phyloP scores from a whole-genome alignment of 768 basidiomycete genomes.

The Pleurotus eryngii region DNA sequence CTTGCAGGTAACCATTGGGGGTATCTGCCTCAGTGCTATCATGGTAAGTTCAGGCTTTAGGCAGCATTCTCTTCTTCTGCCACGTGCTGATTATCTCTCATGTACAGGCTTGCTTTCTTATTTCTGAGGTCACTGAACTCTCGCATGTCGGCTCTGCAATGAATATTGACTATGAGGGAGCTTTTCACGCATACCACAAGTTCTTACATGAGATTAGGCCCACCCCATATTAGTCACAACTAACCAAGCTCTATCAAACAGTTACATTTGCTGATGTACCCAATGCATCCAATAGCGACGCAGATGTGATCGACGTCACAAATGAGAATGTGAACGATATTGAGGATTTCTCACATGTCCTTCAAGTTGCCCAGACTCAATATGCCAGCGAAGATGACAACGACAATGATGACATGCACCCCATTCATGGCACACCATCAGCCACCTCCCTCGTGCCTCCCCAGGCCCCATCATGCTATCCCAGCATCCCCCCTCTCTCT shows the following conservation, averaged over 20 bases:
- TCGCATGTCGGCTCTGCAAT: not conserved
- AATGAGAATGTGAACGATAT: not conserved
- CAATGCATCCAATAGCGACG: not conserved
- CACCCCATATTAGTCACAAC: not conserved
- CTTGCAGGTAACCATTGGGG: not conserved
- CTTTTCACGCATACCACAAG: not conserved
- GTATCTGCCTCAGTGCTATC: not conserved
- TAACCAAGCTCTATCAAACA: not conserved
- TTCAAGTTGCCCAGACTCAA: too few relatives aligned
- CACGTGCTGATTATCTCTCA: not conserved
- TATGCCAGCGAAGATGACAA: too few relatives aligned
- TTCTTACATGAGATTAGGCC: not conserved
- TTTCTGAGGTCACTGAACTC: not conserved
- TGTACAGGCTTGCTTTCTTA: not conserved
- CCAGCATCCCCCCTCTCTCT: too few relatives aligned
- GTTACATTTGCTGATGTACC: not conserved
- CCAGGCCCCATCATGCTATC: too few relatives aligned
- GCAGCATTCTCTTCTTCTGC: not conserved
- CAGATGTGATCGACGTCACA: not conserved
- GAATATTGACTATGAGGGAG: not conserved
- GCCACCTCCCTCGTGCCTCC: too few relatives aligned
- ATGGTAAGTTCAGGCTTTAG: not conserved
- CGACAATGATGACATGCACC: too few relatives aligned
- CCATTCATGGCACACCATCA: too few relatives aligned
- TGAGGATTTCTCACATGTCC: not conserved